Evolutionary conservation across 371 early-diverging fungal genomes (phyloP).

Genomic region (Dinochytrium kinnereticum): DNA sequence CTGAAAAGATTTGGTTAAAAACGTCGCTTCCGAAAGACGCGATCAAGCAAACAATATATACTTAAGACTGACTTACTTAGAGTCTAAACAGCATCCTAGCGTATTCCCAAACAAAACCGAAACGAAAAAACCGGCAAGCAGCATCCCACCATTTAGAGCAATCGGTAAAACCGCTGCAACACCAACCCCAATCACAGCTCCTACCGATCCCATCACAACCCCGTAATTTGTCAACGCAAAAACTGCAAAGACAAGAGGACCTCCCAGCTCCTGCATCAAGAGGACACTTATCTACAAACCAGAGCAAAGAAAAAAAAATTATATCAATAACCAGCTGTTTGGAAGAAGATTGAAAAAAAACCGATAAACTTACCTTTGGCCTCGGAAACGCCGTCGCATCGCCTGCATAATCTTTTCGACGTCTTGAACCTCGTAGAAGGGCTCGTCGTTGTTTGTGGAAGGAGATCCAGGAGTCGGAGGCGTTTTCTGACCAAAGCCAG

Average conservation of each 20-base stretch:
- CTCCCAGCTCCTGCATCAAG: slow-evolving; percentile 74
- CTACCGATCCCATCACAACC: slow-evolving; percentile 34
- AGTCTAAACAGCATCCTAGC: slow-evolving; percentile 74
- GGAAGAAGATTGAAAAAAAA: slow-evolving; percentile 28
- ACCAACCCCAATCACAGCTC: slow-evolving; percentile 63
- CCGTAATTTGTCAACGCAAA: slow-evolving; percentile 66
- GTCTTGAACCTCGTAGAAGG: neutral
- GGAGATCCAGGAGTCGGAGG: neutral
- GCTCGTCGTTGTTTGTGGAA: neutral
- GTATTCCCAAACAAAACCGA: slow-evolving; percentile 74
- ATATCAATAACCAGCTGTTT: slow-evolving; percentile 17
- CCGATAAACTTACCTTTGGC: neutral
- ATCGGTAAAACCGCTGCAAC: slow-evolving; percentile 76
- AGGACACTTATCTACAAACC: slow-evolving; percentile 39
- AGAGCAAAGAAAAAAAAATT: neutral
- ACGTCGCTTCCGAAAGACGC: no score
- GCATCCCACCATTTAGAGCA: slow-evolving; percentile 69
- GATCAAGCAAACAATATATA: neutral
- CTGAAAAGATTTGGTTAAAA: no score
- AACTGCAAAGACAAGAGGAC: slow-evolving; percentile 71
- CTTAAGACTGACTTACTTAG: slow-evolving; percentile 60
- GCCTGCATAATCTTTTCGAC: neutral
- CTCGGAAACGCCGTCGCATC: neutral
- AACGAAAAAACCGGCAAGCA: slow-evolving; percentile 72
- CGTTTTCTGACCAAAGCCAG: slow-evolving; percentile 25